A percentile compares a stretch with the other conserved stretches of the same genome.
These are phyloP conservation scores for Madurella mycetomatis DNA, from an alignment of 2,329 filamentous ascomycete genomes.

Conservation along the genomic window DNA sequence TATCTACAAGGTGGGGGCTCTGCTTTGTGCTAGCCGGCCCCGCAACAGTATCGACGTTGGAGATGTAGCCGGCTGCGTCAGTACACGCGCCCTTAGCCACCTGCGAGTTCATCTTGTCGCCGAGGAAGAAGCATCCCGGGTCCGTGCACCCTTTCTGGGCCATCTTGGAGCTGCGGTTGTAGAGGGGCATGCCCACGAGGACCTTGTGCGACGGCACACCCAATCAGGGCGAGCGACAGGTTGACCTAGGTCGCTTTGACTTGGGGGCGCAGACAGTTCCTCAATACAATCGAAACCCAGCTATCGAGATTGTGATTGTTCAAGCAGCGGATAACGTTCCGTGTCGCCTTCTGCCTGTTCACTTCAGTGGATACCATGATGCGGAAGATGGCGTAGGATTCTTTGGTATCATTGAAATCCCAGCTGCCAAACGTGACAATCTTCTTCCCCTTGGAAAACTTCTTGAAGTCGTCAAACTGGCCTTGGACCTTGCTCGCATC, in stretches of 20 bases:
- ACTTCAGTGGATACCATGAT: conserved; percentile 26
- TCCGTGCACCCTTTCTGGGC: conserved; percentile 9
- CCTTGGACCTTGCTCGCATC: conserved; percentile 20
- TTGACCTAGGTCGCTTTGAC: conserved; percentile 10
- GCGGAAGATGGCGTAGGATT: conserved; percentile 36
- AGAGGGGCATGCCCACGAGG: conserved; percentile 18
- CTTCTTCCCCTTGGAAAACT: conserved; percentile 27
- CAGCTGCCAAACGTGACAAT: conserved; percentile 44
- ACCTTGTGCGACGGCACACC: conserved; percentile 17
- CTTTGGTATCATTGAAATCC: conserved; percentile 35
- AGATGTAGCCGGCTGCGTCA: conserved; percentile 17
- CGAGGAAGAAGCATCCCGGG: conserved; percentile 14
- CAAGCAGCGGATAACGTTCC: conserved; percentile 36
- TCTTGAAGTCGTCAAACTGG: conserved; percentile 32
- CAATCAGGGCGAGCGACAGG: conserved; percentile 18
- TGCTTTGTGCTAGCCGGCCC: no score
- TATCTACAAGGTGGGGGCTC: no score
- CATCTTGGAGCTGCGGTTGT: conserved; percentile 22
- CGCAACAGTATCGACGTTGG: conserved; percentile 23
- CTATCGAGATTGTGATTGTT: conserved; percentile 37
- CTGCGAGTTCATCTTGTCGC: not conserved
- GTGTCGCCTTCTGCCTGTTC: conserved; percentile 36
- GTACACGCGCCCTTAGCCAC: conserved; percentile 19
- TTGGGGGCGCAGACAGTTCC: conserved; percentile 8
- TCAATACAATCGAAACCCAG: conserved; percentile 32